phyloP scores from a whole-genome alignment of 2,329 filamentous ascomycete genomes.

The Aspergillaceae sp. region DNA sequence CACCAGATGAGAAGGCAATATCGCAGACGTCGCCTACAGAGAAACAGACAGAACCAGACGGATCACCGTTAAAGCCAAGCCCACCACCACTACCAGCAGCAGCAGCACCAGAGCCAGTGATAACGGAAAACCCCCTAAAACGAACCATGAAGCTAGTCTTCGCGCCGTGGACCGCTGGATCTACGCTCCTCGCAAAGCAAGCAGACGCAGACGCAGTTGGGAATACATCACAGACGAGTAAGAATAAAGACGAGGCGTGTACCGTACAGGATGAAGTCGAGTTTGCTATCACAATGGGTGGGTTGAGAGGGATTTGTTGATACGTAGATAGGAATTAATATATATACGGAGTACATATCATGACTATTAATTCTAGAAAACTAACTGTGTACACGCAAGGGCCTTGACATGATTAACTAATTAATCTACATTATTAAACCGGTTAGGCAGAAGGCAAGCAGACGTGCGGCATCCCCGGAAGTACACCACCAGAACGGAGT shows the following conservation, averaged over 20 bases:
- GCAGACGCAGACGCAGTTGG: slow-evolving; percentile 34
- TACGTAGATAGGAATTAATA: neutral
- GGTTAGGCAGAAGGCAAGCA: too few relatives aligned
- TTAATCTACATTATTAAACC: too few relatives aligned
- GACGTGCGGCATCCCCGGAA: too few relatives aligned
- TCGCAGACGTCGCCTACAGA: neutral
- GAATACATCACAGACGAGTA: too few relatives aligned
- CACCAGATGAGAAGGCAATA: too few relatives aligned
- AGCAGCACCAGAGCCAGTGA: neutral
- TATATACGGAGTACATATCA: neutral
- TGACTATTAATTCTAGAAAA: too few relatives aligned
- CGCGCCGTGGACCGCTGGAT: slow-evolving; percentile 60
- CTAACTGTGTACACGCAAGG: too few relatives aligned
- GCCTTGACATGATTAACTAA: too few relatives aligned
- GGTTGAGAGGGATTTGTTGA: slow-evolving; percentile 28
- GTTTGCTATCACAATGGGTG: slow-evolving; percentile 67
- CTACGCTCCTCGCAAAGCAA: slow-evolving; percentile 33
- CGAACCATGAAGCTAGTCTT: slow-evolving; percentile 86
- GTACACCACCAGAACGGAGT: too few relatives aligned
- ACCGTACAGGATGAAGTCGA: slow-evolving; percentile 40
- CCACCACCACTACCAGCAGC: neutral
- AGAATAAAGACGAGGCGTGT: neutral
- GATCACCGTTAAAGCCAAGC: neutral
- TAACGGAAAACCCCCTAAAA: slow-evolving; percentile 36
- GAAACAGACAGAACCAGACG: neutral